These are phyloP conservation scores for Ampelomyces quisqualis DNA, from an alignment of 2,329 filamentous ascomycete genomes.

Conservation along the genomic window DNA sequence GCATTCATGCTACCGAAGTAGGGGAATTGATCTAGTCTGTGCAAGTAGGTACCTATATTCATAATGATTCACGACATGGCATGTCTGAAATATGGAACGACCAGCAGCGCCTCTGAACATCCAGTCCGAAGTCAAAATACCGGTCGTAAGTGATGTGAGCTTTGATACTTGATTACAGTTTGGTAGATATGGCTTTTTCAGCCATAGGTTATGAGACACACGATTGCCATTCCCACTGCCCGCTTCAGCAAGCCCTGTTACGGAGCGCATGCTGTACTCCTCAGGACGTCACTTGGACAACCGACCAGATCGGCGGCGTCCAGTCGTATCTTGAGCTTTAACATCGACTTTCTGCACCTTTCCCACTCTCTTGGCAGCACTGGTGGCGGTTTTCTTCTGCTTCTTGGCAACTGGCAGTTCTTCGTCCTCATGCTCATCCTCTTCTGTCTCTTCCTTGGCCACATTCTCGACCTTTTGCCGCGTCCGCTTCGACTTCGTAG, in stretches of 20 bases:
- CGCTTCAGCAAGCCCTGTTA: too few species aligned
- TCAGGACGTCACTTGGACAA: constrained; percentile 17
- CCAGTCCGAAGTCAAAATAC: too few species aligned
- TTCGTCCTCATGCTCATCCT: constrained; percentile 34
- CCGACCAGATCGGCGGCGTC: constrained; percentile 28
- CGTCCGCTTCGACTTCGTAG: constrained; percentile 22
- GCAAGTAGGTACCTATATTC: too few species aligned
- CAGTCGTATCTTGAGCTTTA: constrained; percentile 17
- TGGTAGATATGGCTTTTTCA: background rate
- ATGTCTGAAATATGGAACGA: too few species aligned
- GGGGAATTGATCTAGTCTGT: too few species aligned
- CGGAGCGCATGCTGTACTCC: too few species aligned
- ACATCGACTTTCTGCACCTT: constrained; percentile 7
- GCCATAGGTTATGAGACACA: background rate
- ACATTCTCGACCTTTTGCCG: constrained; percentile 22
- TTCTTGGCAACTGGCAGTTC: constrained; percentile 25
- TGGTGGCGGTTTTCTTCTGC: constrained; percentile 21
- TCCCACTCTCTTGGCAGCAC: constrained; percentile 15
- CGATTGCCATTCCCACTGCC: too few species aligned
- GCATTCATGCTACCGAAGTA: too few species aligned
- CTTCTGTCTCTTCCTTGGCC: constrained; percentile 20
- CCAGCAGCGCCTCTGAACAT: too few species aligned
- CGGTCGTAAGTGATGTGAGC: background rate
- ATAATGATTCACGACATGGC: too few species aligned
- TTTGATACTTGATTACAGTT: background rate